Evolutionary conservation across 768 basidiomycete genomes (phyloP).

Genomic region (Candolleomyces eurysporus): DNA sequence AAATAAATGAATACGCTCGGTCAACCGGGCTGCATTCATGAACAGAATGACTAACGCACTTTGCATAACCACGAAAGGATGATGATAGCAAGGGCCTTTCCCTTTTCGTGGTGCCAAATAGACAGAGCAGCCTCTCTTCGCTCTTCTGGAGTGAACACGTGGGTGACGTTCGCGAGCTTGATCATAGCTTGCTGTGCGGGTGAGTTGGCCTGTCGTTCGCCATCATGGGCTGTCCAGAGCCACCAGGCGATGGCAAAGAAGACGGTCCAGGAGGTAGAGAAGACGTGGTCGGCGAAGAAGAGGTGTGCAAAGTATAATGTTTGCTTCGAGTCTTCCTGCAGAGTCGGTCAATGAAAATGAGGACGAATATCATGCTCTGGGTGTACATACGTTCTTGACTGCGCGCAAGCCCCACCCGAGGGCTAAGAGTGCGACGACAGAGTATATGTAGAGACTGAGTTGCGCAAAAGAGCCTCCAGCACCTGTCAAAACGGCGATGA

Average conservation of each 20-base stretch:
- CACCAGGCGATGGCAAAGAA: conserved; percentile 93
- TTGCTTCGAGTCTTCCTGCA: conserved; percentile 84
- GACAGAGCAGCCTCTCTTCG: conserved; percentile 69
- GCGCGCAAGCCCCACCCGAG: conserved; percentile 86
- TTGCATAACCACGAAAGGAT: conserved; percentile 84
- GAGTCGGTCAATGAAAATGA: conserved; percentile 7
- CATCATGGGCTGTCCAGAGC: conserved; percentile 89
- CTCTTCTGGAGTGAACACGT: conserved; percentile 61
- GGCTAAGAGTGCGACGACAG: conserved; percentile 74
- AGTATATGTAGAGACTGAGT: conserved; percentile 91
- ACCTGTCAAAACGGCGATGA: conserved; percentile 87
- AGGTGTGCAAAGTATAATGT: conserved; percentile 89
- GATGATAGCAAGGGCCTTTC: conserved; percentile 73
- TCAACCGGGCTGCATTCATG: neutral
- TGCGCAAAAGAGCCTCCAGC: conserved; percentile 94
- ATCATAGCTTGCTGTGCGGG: conserved; percentile 87
- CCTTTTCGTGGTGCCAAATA: conserved; percentile 91
- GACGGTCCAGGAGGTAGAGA: conserved; percentile 89
- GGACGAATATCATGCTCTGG: neutral
- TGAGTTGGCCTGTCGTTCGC: conserved; percentile 75
- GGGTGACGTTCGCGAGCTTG: conserved; percentile 49
- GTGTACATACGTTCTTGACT: conserved; percentile 71
- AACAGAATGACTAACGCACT: conserved; percentile 43
- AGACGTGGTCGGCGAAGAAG: conserved; percentile 87
- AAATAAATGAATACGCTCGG: conserved; percentile 9